A percentile compares a stretch with the other conserved stretches of the same genome.
Evolutionary conservation across 257 asterid genomes (phyloP).

Genomic region (Primulina huaijiensis): DNA sequence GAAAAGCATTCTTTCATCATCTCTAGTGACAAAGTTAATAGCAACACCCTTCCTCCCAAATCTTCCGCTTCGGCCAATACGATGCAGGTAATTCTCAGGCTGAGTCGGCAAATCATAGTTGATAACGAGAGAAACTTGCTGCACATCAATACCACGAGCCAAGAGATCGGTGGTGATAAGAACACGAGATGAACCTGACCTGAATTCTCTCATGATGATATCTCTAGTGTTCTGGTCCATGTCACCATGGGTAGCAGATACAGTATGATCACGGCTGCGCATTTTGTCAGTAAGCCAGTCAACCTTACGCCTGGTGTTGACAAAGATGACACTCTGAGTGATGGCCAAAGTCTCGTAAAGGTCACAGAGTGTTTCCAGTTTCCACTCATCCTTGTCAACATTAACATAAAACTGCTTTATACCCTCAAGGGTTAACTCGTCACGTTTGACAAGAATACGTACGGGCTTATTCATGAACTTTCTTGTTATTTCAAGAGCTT

Average conservation of each 20-base stretch:
- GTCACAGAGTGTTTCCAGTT: constrained; percentile 56
- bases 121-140: constrained; percentile 77
- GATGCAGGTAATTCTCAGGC: constrained; percentile 82
- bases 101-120: constrained; percentile 80
- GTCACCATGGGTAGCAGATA: constrained; percentile 58
- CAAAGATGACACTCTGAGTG: constrained; percentile 59
- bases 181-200: constrained; percentile 68
- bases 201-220: constrained; percentile 55
- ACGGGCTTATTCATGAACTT: constrained; percentile 58
- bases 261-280: constrained; percentile 56
- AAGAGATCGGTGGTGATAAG: constrained; percentile 76
- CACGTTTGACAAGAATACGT: constrained; percentile 56
- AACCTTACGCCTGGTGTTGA: constrained; percentile 55
- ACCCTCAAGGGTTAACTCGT: constrained; percentile 63
- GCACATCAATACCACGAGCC: constrained; percentile 85
- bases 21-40: constrained; percentile 76
- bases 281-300: constrained; percentile 61
- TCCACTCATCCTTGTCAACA: constrained; percentile 51
- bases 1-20: constrained; percentile 68
- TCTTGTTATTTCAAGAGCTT: constrained; percentile 60
- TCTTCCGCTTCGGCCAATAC: constrained; percentile 84
- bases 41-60: constrained; percentile 90
- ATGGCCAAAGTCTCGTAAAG: constrained; percentile 58
- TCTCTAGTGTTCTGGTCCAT: constrained; percentile 64
- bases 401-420: constrained; percentile 53